Evolutionary conservation across 176 grass and related monocot genomes (phyloP), one percentile per base, ranked within the genome.

Genomic region (Triticum monococcum): DNA sequence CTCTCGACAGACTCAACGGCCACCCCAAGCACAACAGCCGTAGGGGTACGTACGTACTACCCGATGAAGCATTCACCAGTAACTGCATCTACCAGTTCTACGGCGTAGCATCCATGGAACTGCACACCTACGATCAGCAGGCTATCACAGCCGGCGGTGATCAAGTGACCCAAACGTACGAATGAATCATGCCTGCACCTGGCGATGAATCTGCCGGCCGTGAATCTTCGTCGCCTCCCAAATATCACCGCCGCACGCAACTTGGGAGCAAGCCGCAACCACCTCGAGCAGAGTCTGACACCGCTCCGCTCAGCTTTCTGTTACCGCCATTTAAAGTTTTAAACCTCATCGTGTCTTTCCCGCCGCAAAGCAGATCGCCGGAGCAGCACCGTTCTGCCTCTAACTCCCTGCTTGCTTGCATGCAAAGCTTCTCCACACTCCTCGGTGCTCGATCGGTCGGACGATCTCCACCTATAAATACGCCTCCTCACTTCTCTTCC

Each of bases 81-180:
- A 41, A 75, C 43, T 50, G 72, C 72, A 50, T 75, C 43, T 75
- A 5, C 12, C 23, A 30, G 5, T 74, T 74, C 40, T 74, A 46
- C n/a, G 72, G 41, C 14, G 68, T 84, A 91, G 86, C 77, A 85
- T 88, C 86, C 89, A 85, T 88, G 70, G 84, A 85, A 81, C 36
- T 81, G 77, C 89, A 77, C 89, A 77, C 86, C 78, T 77, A 87
- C 16, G 56, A 60, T 20, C 37, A 52, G 54, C 61, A 64, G 70
- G 46, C 70, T 14, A 77, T 38, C 50, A 50, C 12, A n/a, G 30
- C 24, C 38, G 59, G 28, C 64, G 30, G 13, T 2, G 26, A 50
- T 30, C 52, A 4, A 32, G 77, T 66, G 48, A 45, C 12, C 66
- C 32, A n/a, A n/a, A 11, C 35, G 11, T 13, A 2, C 10, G 41